These are phyloP conservation scores for Paecilomyces fulvus DNA, from an alignment of 2,329 filamentous ascomycete genomes.

Conservation along the genomic window DNA sequence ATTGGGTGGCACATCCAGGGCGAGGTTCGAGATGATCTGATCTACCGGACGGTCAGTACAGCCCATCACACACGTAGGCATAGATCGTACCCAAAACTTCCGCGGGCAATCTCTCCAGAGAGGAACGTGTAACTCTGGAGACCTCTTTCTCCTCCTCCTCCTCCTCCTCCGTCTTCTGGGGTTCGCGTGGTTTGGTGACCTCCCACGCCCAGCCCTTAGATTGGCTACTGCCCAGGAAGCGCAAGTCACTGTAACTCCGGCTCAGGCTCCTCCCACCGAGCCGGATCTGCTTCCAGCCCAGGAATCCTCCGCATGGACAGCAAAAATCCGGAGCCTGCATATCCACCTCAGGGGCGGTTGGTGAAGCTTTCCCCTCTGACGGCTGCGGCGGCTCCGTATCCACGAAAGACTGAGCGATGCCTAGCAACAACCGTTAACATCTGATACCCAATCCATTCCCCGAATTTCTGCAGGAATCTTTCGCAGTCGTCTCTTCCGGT, in stretches of 20 bases:
- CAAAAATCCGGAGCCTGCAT: constrained; percentile 35
- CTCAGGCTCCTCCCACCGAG: constrained; percentile 36
- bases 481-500: not conserved
- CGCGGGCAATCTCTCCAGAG: constrained; percentile 59
- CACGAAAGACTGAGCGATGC: constrained; percentile 37
- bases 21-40: constrained; percentile 65
- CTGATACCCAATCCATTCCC: not conserved
- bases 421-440: constrained; percentile 14
- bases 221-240: constrained; percentile 25
- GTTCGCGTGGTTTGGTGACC: constrained; percentile 13
- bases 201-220: constrained; percentile 38
- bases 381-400: constrained; percentile 28
- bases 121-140: constrained; percentile 31
- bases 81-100: constrained; percentile 60
- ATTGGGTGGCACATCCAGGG: constrained; percentile 66
- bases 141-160: constrained; percentile 14
- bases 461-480: no score
- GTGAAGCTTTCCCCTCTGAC: constrained; percentile 16
- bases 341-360: constrained; percentile 13
- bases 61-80: constrained; percentile 1
- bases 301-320: constrained; percentile 38
- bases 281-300: constrained; percentile 39
- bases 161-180: constrained; percentile 15
- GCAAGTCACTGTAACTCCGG: constrained; percentile 37
- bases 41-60: constrained; percentile 37